Evolutionary conservation across 2,329 filamentous ascomycete species (phyloP), one percentile per base, ranked within the genome.

Genomic region (Botrytis aclada): DNA sequence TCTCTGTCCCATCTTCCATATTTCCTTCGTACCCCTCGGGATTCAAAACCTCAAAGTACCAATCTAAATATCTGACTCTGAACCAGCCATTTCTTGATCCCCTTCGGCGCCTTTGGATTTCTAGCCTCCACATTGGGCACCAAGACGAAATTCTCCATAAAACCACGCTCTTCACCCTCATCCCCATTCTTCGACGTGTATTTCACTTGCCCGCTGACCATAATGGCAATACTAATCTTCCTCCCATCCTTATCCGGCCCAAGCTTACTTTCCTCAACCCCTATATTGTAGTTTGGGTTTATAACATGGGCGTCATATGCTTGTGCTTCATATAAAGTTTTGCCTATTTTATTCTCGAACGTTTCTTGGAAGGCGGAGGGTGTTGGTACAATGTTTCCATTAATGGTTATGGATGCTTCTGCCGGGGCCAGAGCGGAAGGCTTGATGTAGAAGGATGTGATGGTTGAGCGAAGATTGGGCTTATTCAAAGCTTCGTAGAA

Each of bases 71-170:
- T 93, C 82, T 94, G 92, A 75, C 89, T 92, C 80, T 90, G 86
- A 77, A 93, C 88, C 72, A 94, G 82, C 86, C 90, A 93, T 77
- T 85, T 85, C 79, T 86, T 87, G 70, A 85, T 78, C 1, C 85
- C 85, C 74, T 86, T 86, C 3, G 86, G 81, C 51, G 87, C 85
- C 75, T 88, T 89, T 72, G 83, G 83, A 7, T 83, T 84, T 76
- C 86, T 84, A 0, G 85, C 82, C 76, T 90, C 88, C 88, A 89
- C 87, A 82, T 93, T 93, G 12, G 94, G 93, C 54, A 95, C 92
- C 71, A 97, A 84, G 37, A 97, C 88, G 80, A 97, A 91, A 0
- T 88, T 91, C 81, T 97, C 94, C 78, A 89, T 92, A 81, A 97
- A 97, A 51, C 88, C 89, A 77, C 89, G 89, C 81, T 89, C 87